phyloP scores from a whole-genome alignment of 1,139 yeast genomes.

The Yamadazyma sp. region DNA sequence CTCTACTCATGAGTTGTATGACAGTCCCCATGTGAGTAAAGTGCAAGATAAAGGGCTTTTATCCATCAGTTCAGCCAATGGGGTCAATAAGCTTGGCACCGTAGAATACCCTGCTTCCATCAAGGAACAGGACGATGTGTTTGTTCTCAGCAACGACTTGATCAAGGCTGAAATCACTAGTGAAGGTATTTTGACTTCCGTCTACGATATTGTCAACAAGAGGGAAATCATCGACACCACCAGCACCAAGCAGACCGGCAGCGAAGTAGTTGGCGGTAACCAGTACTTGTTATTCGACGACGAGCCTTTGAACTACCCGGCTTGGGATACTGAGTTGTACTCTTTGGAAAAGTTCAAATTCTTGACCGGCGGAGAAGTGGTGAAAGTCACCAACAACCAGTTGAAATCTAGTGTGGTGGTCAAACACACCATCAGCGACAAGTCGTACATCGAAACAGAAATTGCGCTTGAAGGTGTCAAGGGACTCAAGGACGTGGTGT shows the following conservation, averaged over 20 bases:
- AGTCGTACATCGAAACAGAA: slow-evolving; percentile 62
- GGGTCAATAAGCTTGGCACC: slow-evolving; percentile 12
- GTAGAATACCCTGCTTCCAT: slow-evolving; percentile 52
- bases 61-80: slow-evolving; percentile 10
- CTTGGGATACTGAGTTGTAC: slow-evolving; percentile 96
- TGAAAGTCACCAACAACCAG: slow-evolving; percentile 54
- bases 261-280: slow-evolving; percentile 59
- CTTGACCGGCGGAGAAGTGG: slow-evolving; percentile 41
- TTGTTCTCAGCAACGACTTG: slow-evolving; percentile 57
- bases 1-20: slow-evolving; percentile 7
- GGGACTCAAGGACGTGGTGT: slow-evolving; percentile 26
- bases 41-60: slow-evolving; percentile 8
- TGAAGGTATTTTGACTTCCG: slow-evolving; percentile 65
- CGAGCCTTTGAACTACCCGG: slow-evolving; percentile 87
- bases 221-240: slow-evolving; percentile 68
- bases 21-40: slow-evolving; percentile 1
- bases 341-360: slow-evolving; percentile 69
- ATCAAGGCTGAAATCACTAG: slow-evolving; percentile 58
- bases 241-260: slow-evolving; percentile 45
- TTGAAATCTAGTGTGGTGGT: slow-evolving; percentile 64
- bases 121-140: slow-evolving; percentile 36
- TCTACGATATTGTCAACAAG: slow-evolving; percentile 57
- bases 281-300: slow-evolving; percentile 82
- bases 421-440: slow-evolving; percentile 53
- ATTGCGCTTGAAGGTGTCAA: slow-evolving; percentile 68